phyloP scores from a whole-genome alignment of 257 asterid species.

The Solanum rostratum region DNA sequence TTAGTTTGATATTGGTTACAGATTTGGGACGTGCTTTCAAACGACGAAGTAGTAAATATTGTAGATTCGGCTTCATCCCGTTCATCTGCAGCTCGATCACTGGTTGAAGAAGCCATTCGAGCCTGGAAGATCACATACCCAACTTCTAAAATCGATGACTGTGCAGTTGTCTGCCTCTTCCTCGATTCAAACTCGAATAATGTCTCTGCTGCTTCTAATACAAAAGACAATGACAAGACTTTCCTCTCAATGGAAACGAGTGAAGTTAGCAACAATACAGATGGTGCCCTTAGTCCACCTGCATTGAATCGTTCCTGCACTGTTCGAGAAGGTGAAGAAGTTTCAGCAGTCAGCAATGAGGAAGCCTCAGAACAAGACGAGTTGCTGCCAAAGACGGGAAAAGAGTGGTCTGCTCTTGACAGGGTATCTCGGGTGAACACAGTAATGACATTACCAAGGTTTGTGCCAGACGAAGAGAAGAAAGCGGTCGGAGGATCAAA shows the following conservation, averaged over 20 bases:
- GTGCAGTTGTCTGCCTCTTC: constrained; percentile 55
- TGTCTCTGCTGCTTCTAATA: constrained; percentile 2
- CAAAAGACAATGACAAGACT: constrained; percentile 4
- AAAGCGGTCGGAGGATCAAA: constrained; percentile 10
- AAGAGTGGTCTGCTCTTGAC: constrained; percentile 20
- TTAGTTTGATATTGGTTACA: background rate
- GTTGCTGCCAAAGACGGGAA: constrained; percentile 1
- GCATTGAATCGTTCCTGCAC: constrained; percentile 4
- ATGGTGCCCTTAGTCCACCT: background rate
- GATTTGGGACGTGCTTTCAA: constrained; percentile 62
- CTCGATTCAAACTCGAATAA: constrained; percentile 24
- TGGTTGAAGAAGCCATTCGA: constrained; percentile 35
- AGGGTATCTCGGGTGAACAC: constrained; percentile 37
- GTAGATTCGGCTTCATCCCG: constrained; percentile 35
- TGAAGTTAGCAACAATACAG: background rate
- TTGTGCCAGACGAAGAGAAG: constrained; percentile 12
- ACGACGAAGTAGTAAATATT: constrained; percentile 41
- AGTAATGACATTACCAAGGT: constrained; percentile 30
- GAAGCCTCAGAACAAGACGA: constrained; percentile 11
- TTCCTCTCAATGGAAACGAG: background rate
- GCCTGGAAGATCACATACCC: constrained; percentile 40
- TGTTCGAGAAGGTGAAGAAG: background rate
- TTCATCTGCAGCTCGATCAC: constrained; percentile 31
- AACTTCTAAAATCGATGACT: constrained; percentile 53
- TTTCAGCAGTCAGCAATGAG: background rate